Evolutionary conservation across 2,329 filamentous ascomycete genomes (phyloP), one percentile per base, ranked within the genome.

Genomic region (Trichocomaceae sp.): DNA sequence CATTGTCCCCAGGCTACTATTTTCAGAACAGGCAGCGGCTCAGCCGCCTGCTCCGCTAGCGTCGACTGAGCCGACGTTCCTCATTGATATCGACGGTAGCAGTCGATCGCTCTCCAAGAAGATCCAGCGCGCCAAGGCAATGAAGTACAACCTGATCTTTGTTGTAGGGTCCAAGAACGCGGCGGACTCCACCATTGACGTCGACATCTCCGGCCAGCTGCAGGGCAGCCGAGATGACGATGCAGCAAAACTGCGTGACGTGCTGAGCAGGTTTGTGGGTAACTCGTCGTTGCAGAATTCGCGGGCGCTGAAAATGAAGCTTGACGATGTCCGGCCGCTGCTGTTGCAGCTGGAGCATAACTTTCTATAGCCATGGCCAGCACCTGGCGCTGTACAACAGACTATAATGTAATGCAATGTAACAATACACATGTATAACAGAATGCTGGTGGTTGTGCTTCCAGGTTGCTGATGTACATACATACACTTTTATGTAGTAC

Each of bases 111-210:
- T 95, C 8, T 77, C 79, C 1, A 81, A 83, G 65, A 95, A 93
- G 69, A 79, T 90, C 20, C 78, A 79, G 31, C 83, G 87, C 65
- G 90, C 89, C n/a, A 85, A 81, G 60, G 67, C 72, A 47, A 86
- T 84, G 69, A 85, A 84, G 41, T 93, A 91, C 67, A 83, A 86
- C 52, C 76, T 88, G 54, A 83, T 93, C 51, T 78, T 89, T 31
- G 83, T 90, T 1, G 75, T 93, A 10, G 90, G 90, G 1, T 76
- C 82, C 29, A 78, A 78, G 54, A 83, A 91, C 61, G 70, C 87
- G 2, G 71, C 75, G n/a, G 76, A 75, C 13, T 75, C 77, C 39
- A 79, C 76, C n/a, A 75, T 90, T 31, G 70, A 69, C 23, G 56
- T 75, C 19, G 72, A 75, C 57, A 56, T 75, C 17, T 69, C 67